Conservation (phyloP, 2,329 filamentous ascomycete species). For the Chrysoporthe austroafricana region DNA sequence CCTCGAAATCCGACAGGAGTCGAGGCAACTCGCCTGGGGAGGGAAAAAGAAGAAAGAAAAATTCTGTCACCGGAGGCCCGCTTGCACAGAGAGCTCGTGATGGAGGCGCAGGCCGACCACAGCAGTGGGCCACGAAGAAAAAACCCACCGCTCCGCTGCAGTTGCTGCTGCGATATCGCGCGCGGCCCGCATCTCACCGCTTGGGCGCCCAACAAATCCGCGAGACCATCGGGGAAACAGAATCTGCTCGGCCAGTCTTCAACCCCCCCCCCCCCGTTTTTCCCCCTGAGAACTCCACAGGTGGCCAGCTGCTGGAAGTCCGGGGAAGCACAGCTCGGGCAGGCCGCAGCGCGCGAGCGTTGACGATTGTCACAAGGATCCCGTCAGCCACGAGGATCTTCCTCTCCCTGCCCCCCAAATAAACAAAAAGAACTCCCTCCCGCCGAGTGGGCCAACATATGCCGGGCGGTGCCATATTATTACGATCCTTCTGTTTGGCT, state of each 20-base stretch:
- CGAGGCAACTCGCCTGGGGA: not conserved
- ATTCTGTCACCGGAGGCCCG: too few species aligned
- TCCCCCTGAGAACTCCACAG: too few species aligned
- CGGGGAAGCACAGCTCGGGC: not conserved
- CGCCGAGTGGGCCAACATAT: not conserved
- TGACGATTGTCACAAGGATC: slow-evolving; percentile 6
- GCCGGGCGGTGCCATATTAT: too few species aligned
- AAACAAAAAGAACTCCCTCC: not conserved
- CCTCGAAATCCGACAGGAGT: not conserved
- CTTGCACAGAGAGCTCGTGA: not conserved
- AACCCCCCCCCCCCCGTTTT: not conserved
- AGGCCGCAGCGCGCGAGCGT: not conserved
- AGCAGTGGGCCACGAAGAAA: not conserved
- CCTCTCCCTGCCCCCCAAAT: not conserved
- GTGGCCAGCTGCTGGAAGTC: too few species aligned
- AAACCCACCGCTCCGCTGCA: not conserved
- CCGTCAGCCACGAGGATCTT: not conserved
- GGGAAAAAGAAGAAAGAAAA: not conserved
- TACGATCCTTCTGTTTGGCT: too few species aligned
- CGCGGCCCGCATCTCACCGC: not conserved
- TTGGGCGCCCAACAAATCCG: not conserved
- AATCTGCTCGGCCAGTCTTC: not conserved
- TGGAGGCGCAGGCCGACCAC: not conserved
- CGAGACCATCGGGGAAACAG: not conserved
- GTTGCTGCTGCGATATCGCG: not conserved